A percentile compares a stretch with the other conserved stretches of the same genome.
Conservation (phyloP, 208 protist genomes). For the Tetramitus jugosus region DNA sequence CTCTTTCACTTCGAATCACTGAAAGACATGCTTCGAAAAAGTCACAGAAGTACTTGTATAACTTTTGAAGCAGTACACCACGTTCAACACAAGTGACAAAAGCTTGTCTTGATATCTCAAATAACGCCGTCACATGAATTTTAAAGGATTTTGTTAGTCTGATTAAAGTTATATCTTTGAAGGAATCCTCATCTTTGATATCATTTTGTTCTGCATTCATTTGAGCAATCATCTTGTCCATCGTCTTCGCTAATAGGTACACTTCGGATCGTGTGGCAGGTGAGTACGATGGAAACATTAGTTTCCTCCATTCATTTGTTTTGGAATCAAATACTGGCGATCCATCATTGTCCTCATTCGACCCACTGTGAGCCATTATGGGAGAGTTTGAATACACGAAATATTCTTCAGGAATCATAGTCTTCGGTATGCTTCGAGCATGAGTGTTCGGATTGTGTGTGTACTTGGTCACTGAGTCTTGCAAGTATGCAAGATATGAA, state of each 20-base stretch:
- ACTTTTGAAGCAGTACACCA: background rate
- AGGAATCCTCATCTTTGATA: background rate
- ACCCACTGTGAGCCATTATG: background rate
- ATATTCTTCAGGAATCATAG: background rate
- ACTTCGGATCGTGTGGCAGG: background rate
- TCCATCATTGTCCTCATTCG: background rate
- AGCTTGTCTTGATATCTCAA: background rate
- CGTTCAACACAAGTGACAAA: background rate
- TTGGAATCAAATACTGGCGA: background rate
- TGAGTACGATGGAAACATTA: constrained; percentile 2
- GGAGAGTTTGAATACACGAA: background rate
- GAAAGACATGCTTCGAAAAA: background rate
- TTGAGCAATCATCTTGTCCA: background rate
- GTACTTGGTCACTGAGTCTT: background rate
- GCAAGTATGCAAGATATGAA: background rate
- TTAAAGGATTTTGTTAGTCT: background rate
- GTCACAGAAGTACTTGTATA: background rate
- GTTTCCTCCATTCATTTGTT: background rate
- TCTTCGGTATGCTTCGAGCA: background rate
- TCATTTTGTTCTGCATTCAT: background rate
- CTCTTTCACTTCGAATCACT: background rate
- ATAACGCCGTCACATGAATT: background rate
- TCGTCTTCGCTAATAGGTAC: constrained; percentile 1
- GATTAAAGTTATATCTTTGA: background rate
- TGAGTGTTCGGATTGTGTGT: background rate